Base-by-base conservation (phyloP, 192 early-diverging fungal genomes). In the Backusella morwellensis region DNA sequence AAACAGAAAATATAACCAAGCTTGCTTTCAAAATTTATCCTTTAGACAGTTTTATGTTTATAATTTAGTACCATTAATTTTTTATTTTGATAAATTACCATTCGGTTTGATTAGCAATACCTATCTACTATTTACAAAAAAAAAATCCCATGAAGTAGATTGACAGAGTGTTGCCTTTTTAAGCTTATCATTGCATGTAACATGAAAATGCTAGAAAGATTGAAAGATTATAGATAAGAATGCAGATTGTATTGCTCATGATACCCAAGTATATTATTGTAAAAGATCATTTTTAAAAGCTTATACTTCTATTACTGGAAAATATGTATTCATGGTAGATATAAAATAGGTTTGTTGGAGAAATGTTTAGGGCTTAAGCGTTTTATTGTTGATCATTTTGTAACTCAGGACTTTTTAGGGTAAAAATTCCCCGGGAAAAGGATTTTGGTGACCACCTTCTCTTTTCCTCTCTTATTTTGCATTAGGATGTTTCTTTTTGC, bases 161-260 rank as follows among this genome's bases (percentile, higher is more conserved):
- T 59, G 54, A 59, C 54, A 59, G 54, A 59, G 54, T 59, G 54
- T 59, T 59, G 23, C 54, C 54, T 59, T 59, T 59, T 59, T 23
- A 26, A 59, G 54, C 54, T 59, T 59, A 59, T 59, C 54, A 59
- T 26, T 59, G 23, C 0, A 59, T 21, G 56, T 63, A 63, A 63
- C 56, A 63, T 63, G 9, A 63, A 29, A 29, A 14, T 63, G 9
- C 9, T 29, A 63, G 11, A n/a, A 63, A 63, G 23, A 3, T 63
- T 63, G 56, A 26, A 14, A 63, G 11, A 26, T 63, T 26, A 8
- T 26, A 63, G 56, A 63, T 63, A 29, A 63, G 56, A 29, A 56
- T 56, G 12, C 12, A 63, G 26, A 63, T 63, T 14, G 0, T 63
- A 29, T 23, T 63, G 7, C 26, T 1, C 56, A 26, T 29, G 3